Evolutionary conservation across 2,329 filamentous ascomycete species (phyloP).

Genomic region (Claviceps humidiphila): DNA sequence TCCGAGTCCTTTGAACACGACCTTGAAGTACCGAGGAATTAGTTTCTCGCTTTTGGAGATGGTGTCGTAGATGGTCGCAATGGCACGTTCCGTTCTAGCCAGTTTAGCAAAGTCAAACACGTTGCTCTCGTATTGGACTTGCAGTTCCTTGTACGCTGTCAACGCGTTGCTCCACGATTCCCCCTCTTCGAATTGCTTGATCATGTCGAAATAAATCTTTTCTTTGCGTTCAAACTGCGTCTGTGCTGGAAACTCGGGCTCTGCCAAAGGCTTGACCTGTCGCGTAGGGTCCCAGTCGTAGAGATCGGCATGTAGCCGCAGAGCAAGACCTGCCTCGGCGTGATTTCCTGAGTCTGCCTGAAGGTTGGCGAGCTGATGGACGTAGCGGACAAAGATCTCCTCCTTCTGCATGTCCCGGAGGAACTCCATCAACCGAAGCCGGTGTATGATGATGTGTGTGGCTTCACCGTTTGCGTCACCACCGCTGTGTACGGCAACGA

Average conservation of each 20-base stretch:
- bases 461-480: slow-evolving; percentile 61
- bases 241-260: slow-evolving; percentile 70
- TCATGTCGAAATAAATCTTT: slow-evolving; percentile 83
- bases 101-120: slow-evolving; percentile 86
- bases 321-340: slow-evolving; percentile 76
- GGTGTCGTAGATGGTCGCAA: slow-evolving; percentile 82
- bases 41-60: slow-evolving; percentile 70
- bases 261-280: slow-evolving; percentile 50
- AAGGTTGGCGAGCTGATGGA: slow-evolving; percentile 74
- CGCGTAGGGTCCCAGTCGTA: slow-evolving; percentile 78
- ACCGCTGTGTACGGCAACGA: slow-evolving; percentile 78
- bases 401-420: slow-evolving; percentile 93
- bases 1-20: slow-evolving; percentile 77
- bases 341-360: slow-evolving; percentile 66
- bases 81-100: slow-evolving; percentile 75
- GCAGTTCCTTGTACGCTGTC: slow-evolving; percentile 78
- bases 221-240: slow-evolving; percentile 88
- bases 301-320: slow-evolving; percentile 81
- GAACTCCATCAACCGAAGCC: slow-evolving; percentile 87
- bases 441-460: slow-evolving; percentile 66
- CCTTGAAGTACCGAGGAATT: slow-evolving; percentile 79
- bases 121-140: slow-evolving; percentile 80
- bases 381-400: slow-evolving; percentile 91
- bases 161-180: slow-evolving; percentile 85
- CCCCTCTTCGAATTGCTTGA: slow-evolving; percentile 89